Base-by-base conservation (phyloP, 345 rosid species). In the Rhodamnia argentea region DNA sequence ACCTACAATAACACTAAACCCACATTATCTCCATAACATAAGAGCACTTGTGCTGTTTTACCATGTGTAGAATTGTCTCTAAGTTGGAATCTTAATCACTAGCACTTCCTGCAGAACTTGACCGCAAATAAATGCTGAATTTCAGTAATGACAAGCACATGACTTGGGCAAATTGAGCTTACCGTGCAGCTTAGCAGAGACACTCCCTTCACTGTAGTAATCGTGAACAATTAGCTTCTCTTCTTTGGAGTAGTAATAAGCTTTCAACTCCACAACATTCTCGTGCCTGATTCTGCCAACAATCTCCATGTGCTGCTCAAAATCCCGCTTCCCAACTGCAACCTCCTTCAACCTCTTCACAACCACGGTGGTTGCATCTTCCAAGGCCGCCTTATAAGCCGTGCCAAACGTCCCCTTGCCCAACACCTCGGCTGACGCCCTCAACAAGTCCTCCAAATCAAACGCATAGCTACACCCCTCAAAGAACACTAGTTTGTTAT, bases 221-320 rank as follows among this genome's bases (percentile, higher is more conserved):
- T 96, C 98, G 85, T 85, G 94, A 32, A 96, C 98, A 83, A 96
- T 83, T 84, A 96, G 95, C 89, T 94, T 96, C 93, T 96, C 99
- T 56, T 96, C 98, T 93, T 95, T 95, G 7, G 96, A 93, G 91
- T 93, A 94, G 89, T 96, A 96, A 87, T 95, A 96, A 29, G 99
- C 99, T 42, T 94, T 93, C 56, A 95, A 94, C 37, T 94, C 94
- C 29, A 93, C 92, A 23, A 96, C 93, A 87, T 91, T 94, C 51
- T 91, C 93, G 83, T 96, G 96, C 86, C 92, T 94, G 37, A 93
- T 89, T 84, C 93, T 88, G 56, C 98, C 94, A 10, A 95, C 92
- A 60, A 90, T 87, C 90, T 95, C 98, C 99, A 95, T 96, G 88
- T 95, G 99, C 91, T 95, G 98, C 83, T 96, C 99, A 51, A 96